Evolutionary conservation across 2,329 filamentous ascomycete genomes (phyloP).

Genomic region (Ceratocystis variospora): DNA sequence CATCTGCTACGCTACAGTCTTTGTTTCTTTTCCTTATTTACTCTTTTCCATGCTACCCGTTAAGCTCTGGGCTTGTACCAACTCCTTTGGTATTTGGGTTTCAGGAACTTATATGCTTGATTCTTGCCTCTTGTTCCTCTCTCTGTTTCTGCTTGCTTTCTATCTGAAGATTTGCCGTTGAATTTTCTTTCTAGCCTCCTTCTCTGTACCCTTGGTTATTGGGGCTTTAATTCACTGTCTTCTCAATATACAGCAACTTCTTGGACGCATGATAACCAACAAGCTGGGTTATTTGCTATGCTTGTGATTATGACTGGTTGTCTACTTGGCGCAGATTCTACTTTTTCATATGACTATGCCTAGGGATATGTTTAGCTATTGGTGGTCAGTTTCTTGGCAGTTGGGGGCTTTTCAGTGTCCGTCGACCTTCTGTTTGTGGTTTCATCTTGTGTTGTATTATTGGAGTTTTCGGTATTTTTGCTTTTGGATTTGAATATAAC

Average conservation of each 20-base stretch:
- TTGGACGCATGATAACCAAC: too few species aligned
- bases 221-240: too few species aligned
- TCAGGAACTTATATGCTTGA: not conserved
- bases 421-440: not conserved
- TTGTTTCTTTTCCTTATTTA: constrained; percentile 9
- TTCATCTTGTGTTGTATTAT: not conserved
- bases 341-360: not conserved
- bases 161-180: not conserved
- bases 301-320: too few species aligned
- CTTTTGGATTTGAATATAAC: not conserved
- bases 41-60: not conserved
- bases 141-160: not conserved
- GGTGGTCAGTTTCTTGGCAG: not conserved
- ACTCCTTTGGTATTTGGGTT: constrained; percentile 6
- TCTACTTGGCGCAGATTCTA: too few species aligned
- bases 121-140: not conserved
- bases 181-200: too few species aligned
- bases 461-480: not conserved
- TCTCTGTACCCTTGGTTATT: too few species aligned
- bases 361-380: not conserved
- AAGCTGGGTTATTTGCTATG: too few species aligned
- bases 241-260: too few species aligned
- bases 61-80: not conserved
- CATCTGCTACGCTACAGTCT: constrained; percentile 9
- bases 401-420: not conserved